Evolutionary conservation across 2,329 filamentous ascomycete species (phyloP).

Genomic region (Tricladium varicosporioides): DNA sequence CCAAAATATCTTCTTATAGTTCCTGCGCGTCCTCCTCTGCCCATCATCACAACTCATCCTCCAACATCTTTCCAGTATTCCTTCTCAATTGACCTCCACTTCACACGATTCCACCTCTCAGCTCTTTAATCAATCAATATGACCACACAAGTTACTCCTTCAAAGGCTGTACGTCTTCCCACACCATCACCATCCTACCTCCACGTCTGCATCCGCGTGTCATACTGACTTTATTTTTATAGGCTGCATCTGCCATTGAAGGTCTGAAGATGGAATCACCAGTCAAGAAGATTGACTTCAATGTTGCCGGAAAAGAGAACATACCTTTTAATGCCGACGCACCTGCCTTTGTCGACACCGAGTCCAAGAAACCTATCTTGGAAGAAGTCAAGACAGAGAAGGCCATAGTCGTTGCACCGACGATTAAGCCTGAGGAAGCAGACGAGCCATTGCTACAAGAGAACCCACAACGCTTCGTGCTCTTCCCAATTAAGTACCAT

Average conservation of each 20-base stretch:
- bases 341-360: slow-evolving; percentile 50
- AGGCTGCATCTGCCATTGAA: slow-evolving; percentile 87
- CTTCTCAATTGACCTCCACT: slow-evolving; percentile 16
- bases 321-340: slow-evolving; percentile 49
- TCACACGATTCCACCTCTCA: slow-evolving; percentile 15
- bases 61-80: slow-evolving; percentile 11
- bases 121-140: slow-evolving; percentile 44
- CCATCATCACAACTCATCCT: slow-evolving; percentile 2
- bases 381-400: slow-evolving; percentile 48
- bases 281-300: slow-evolving; percentile 84
- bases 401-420: slow-evolving; percentile 43
- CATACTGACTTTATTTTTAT: slow-evolving; percentile 32
- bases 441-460: slow-evolving; percentile 92
- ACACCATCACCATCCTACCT: slow-evolving; percentile 29
- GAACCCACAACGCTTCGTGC: slow-evolving; percentile 92
- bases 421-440: slow-evolving; percentile 66
- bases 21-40: background rate
- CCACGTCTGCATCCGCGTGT: slow-evolving; percentile 31
- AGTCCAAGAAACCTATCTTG: slow-evolving; percentile 55
- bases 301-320: slow-evolving; percentile 79
- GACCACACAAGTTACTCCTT: slow-evolving; percentile 73
- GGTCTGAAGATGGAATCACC: slow-evolving; percentile 89
- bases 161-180: slow-evolving; percentile 62
- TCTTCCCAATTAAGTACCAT: slow-evolving; percentile 99
- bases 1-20: background rate